A percentile compares a stretch with the other conserved stretches of the same genome.
These are phyloP conservation scores for Coniochaeta prunicola DNA, from an alignment of 2,329 filamentous ascomycete genomes.

Conservation along the genomic window DNA sequence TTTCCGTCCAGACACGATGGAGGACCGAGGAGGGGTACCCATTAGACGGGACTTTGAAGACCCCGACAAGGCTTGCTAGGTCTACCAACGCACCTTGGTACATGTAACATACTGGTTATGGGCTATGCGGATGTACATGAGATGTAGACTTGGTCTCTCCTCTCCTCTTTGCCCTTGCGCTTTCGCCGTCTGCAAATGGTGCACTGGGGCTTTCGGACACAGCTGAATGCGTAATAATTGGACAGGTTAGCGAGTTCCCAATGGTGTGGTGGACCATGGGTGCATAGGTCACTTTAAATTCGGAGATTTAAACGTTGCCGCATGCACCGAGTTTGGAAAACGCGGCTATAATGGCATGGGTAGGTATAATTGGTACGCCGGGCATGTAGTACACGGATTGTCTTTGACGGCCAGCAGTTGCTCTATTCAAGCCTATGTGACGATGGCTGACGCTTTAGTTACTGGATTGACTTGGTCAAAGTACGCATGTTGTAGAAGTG, in stretches of 20 bases:
- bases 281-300: neutral
- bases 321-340: neutral
- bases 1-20: neutral
- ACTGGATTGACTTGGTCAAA: neutral
- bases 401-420: neutral
- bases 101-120: neutral
- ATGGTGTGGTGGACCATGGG: too few relatives aligned
- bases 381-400: neutral
- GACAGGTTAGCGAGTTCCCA: neutral
- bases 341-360: neutral
- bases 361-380: neutral
- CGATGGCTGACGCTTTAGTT: neutral
- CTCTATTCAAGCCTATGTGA: neutral
- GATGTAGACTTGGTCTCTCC: neutral
- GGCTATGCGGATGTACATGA: neutral
- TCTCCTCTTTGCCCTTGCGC: neutral
- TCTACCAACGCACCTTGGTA: too few relatives aligned
- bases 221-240: neutral
- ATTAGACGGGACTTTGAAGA: neutral
- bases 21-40: neutral
- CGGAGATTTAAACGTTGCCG: slow-evolving; percentile 1
- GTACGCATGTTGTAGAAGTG: too few relatives aligned
- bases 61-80: neutral
- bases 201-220: neutral
- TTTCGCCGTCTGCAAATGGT: neutral